Evolutionary conservation across 768 basidiomycete genomes (phyloP).

Genomic region (Suillus ampliporus): DNA sequence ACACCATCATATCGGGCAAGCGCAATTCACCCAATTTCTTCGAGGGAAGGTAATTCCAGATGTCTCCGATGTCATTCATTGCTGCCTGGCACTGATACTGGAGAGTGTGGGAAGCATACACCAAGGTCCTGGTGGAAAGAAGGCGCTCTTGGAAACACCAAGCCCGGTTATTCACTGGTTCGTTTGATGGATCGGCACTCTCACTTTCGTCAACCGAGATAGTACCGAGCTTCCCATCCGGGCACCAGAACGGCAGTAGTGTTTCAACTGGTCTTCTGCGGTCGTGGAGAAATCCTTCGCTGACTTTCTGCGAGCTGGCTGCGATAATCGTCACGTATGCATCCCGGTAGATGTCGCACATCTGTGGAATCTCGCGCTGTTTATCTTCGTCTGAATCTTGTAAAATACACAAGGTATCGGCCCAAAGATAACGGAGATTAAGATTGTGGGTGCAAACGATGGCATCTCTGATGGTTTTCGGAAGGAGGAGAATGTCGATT

Average conservation of each 20-base stretch:
- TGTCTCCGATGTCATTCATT: constrained; percentile 8
- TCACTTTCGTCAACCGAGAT: background rate
- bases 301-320: constrained; percentile 10
- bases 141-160: constrained; percentile 17
- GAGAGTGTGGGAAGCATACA: constrained; percentile 11
- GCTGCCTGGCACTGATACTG: constrained; percentile 13
- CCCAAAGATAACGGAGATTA: constrained; percentile 22
- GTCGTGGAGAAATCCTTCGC: constrained; percentile 9
- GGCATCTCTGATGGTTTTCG: constrained; percentile 17
- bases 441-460: constrained; percentile 12
- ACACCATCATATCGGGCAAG: constrained; percentile 6
- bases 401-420: constrained; percentile 28
- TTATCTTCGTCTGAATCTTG: constrained; percentile 26
- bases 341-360: constrained; percentile 23
- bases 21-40: background rate
- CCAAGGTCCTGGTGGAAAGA: constrained; percentile 8
- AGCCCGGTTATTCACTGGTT: constrained; percentile 13
- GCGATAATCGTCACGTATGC: constrained; percentile 15
- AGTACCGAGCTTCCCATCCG: constrained; percentile 12
- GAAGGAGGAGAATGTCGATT: constrained; percentile 9
- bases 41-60: constrained; percentile 1
- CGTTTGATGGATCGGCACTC: background rate
- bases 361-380: constrained; percentile 23
- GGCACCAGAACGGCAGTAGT: constrained; percentile 13
- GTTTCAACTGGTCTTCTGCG: background rate